A percentile compares a stretch with the other conserved stretches of the same genome.
These are phyloP conservation scores for Phytophthora syringae DNA, from an alignment of 352 stramenopile species.

Conservation along the genomic window DNA sequence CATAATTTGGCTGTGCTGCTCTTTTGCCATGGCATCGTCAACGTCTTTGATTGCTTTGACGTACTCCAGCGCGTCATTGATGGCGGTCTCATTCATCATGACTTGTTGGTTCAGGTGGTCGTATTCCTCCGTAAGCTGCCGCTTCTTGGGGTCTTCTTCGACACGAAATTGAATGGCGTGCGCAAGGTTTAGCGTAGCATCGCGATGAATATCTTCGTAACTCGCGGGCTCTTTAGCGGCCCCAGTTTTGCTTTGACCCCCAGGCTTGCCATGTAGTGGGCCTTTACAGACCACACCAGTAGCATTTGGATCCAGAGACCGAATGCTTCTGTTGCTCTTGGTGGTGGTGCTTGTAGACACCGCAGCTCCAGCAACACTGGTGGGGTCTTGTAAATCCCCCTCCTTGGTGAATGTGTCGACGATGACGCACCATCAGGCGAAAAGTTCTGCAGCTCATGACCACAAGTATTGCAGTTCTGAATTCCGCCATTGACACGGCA, in stretches of 20 bases:
- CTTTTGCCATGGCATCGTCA: slow-evolving; percentile 5
- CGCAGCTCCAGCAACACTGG: neutral
- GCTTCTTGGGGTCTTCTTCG: slow-evolving; percentile 22
- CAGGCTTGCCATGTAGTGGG: no score
- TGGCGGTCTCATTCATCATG: slow-evolving; percentile 29
- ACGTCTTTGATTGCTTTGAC: slow-evolving; percentile 32
- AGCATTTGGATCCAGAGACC: neutral
- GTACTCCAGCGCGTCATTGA: slow-evolving; percentile 26
- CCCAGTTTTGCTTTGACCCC: neutral
- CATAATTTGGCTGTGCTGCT: slow-evolving; percentile 32
- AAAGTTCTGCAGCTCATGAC: no score
- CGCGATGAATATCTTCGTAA: slow-evolving; percentile 15
- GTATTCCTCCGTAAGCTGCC: slow-evolving; percentile 20
- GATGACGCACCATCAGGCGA: neutral
- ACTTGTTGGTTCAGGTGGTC: slow-evolving; percentile 29
- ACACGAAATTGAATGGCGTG: slow-evolving; percentile 8
- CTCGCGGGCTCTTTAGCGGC: neutral
- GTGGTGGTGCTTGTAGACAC: neutral
- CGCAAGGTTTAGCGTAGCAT: slow-evolving; percentile 8
- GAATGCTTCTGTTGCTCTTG: neutral
- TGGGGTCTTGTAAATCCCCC: no score
- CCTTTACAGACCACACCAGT: no score
- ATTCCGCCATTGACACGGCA: neutral
- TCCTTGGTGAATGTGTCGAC: neutral
- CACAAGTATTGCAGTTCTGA: neutral